Base-by-base conservation (phyloP, 2,329 filamentous ascomycete species). In the Scopulariopsis brevicaulis region DNA sequence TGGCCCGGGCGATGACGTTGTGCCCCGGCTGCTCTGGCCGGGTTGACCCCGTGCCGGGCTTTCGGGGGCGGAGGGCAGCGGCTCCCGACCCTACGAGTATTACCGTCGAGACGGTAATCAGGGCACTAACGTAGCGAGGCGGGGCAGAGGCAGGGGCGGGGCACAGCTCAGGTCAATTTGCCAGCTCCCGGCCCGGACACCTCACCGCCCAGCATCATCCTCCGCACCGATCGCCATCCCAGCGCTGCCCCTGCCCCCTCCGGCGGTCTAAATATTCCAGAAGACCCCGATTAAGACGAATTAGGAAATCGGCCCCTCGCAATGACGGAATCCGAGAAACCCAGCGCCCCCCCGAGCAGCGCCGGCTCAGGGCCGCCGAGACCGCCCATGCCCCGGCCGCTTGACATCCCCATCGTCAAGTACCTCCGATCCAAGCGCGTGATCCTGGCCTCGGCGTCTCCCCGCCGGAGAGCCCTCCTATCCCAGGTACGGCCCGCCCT, bases 391-490 rank as follows among this genome's bases (percentile, higher is more conserved):
- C 51, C 52, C 6, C 56, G 46, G 5, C 56, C 56, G 7, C 52
- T 97, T 61, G 81, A 90, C 61, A 79, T 97, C 20, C 92, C 93
- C 18, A 85, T 91, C 58, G 76, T 99, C 60, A 82, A 82, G 65
- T 78, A 86, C 66, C 82, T 99, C 62, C 85, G 87, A 66, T 81
- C 81, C 58, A 90, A 89, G 70, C 81, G 93, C 62, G 84, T 96
- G 6, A 89, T 99, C 64, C 85, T 99, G 32, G 94, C 94, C 56
- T 96, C 92, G 2, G 84, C 88, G 22, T 96, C 92, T 1, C 94
- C 94, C 0, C 81, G 94, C 52, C 82, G 94, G 57, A 88, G 86
- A 70, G 86, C 89, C 62, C 83, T 99, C 11, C 82, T 99, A 50
- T 82, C 83, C 55, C 86, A 87, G 72, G 84, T 87, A 70, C 52